A percentile compares a stretch with the other conserved stretches of the same genome.
Evolutionary conservation across 2,329 filamentous ascomycete genomes (phyloP).

Genomic region (Orbilia oligospora): DNA sequence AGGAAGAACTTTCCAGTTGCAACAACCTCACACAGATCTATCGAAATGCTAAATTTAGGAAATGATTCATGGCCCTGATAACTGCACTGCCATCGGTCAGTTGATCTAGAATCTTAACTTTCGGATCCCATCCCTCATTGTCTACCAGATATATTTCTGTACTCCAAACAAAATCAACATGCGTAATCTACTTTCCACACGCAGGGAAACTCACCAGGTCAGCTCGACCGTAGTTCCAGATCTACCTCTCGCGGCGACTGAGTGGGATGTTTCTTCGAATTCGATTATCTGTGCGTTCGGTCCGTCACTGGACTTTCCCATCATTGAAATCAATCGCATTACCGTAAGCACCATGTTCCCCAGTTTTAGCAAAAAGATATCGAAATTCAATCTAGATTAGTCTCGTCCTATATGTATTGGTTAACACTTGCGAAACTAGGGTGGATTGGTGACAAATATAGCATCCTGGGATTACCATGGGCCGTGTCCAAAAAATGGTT

Average conservation of each 20-base stretch:
- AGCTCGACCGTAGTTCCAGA: conserved; percentile 67
- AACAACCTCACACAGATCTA: conserved; percentile 16
- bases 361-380: conserved; percentile 58
- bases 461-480: conserved; percentile 84
- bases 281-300: conserved; percentile 87
- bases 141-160: background rate
- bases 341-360: conserved; percentile 53
- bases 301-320: conserved; percentile 77
- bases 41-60: conserved; percentile 6
- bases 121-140: background rate
- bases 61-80: conserved; percentile 10
- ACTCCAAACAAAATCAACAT: conserved; percentile 57
- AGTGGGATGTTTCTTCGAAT: conserved; percentile 87
- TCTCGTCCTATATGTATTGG: conserved; percentile 38
- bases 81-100: background rate
- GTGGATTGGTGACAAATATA: conserved; percentile 68
- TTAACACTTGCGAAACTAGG: conserved; percentile 62
- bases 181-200: conserved; percentile 63
- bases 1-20: conserved; percentile 17
- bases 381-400: conserved; percentile 36
- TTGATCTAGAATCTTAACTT: background rate
- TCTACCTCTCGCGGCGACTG: conserved; percentile 79
- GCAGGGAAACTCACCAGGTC: conserved; percentile 58
- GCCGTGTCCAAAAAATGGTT: conserved; percentile 81
- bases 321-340: conserved; percentile 79